Evolutionary conservation across 2,329 filamentous ascomycete genomes (phyloP).

Genomic region (Fusarium austroafricanum): DNA sequence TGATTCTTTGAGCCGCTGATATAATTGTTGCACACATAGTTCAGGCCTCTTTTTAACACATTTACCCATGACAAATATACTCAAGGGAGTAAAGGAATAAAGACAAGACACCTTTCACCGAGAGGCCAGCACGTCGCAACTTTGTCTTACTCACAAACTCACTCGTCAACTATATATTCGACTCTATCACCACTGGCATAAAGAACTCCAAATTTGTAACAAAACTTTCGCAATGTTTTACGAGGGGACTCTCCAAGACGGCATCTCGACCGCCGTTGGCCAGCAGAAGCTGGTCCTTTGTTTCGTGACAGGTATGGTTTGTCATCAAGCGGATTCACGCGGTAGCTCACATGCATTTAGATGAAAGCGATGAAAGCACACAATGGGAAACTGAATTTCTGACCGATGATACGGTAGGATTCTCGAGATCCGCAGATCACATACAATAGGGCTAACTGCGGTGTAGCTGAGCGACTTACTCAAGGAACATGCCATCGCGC

Average conservation of each 20-base stretch:
- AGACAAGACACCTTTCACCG: constrained; percentile 42
- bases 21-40: background rate
- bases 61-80: background rate
- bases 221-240: constrained; percentile 75
- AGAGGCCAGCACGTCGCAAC: constrained; percentile 13
- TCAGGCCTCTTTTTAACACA: background rate
- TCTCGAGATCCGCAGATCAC: background rate
- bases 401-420: constrained; percentile 63
- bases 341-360: constrained; percentile 31
- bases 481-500: constrained; percentile 71
- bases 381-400: constrained; percentile 80
- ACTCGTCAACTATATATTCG: background rate
- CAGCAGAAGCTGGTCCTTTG: constrained; percentile 84
- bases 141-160: constrained; percentile 4
- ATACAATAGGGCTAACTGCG: constrained; percentile 21
- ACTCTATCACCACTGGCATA: background rate
- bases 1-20: background rate
- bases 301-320: constrained; percentile 78
- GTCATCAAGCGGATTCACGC: constrained; percentile 9
- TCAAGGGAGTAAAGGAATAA: constrained; percentile 21
- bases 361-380: constrained; percentile 72
- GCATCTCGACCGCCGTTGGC: constrained; percentile 79
- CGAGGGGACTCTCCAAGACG: constrained; percentile 80
- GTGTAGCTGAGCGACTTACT: constrained; percentile 67
- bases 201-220: background rate